Base-by-base conservation (phyloP, 768 basidiomycete species). In the Cystofilobasidium macerans region DNA sequence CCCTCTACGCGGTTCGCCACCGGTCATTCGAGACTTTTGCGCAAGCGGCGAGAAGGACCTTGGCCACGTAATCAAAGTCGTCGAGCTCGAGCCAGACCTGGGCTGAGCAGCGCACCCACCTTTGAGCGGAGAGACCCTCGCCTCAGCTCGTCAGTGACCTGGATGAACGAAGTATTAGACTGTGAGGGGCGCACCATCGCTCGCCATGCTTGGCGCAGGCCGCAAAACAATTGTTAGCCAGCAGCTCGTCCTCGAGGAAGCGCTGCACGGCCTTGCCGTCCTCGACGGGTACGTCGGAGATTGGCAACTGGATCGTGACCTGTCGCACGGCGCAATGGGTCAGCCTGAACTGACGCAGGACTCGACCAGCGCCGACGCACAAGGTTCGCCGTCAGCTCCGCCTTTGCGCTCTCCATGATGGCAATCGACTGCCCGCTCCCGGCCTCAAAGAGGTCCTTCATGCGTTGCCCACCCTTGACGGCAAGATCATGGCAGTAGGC, bases 401-500 rank as follows among this genome's bases (percentile, higher is more conserved):
- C 26, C 42, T 33, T 22, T n/a, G 58, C 61, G 42, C 51, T 68
- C 61, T 68, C 67, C 67, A 68, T 63, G 18, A 68, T 40, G n/a
- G 48, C 18, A 16, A 36, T 22, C 40, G 6, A 3, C 20, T 7
- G 22, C 7, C 56, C 16, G 14, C 45, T 16, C 61, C 36, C 51
- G 28, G 51, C 51, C 26, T 26, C 28, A 13, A 58, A 63, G 18
- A 68, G n/a, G 26, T 57, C 40, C 45, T 57, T 33, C 35, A 63
- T 24, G 20, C 54, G 33, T 45, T 57, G 53, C 20, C 67, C 67
- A 4, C 67, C 67, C 16, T 45, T 24, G 32, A 68, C 35, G 24
- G 67, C 67, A 8, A 68, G 62, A 1, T 32, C 38, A 30, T 63
- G 61, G 32, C 56, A 58, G 48, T 68, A 63, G 26, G 11, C 38